These are phyloP conservation scores for Pseudocercospora fuligena DNA, from an alignment of 2,329 filamentous ascomycete genomes.

Conservation along the genomic window DNA sequence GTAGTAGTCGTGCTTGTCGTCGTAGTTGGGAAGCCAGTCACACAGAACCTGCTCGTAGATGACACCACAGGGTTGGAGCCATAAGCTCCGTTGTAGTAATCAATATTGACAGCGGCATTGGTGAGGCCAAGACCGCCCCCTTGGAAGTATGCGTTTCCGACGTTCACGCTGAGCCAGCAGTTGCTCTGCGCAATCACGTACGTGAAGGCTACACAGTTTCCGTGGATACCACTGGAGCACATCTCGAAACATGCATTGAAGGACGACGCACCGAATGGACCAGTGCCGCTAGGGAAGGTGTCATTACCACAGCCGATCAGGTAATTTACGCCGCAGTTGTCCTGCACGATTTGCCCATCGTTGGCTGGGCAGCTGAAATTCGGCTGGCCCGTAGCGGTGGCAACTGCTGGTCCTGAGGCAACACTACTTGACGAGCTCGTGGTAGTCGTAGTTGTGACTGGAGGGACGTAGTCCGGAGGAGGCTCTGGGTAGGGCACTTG, in stretches of 20 bases:
- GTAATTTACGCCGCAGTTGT: constrained; percentile 17
- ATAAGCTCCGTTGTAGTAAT: constrained; percentile 12
- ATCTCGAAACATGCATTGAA: constrained; percentile 13
- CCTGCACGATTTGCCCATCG: constrained; percentile 12
- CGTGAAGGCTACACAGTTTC: not conserved
- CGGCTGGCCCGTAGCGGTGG: constrained; percentile 4
- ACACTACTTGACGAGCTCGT: not conserved
- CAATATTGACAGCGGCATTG: constrained; percentile 10
- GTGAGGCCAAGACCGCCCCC: not conserved
- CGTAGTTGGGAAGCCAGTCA: not conserved
- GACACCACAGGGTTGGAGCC: not conserved
- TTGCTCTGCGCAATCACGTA: not conserved
- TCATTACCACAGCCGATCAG: constrained; percentile 12
- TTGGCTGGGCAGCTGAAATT: constrained; percentile 8
- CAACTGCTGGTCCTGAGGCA: not conserved
- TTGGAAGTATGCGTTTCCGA: constrained; percentile 5
- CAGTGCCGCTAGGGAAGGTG: not conserved
- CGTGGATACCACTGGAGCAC: constrained; percentile 12
- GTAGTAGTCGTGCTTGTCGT: not conserved
- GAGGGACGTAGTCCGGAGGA: constrained; percentile 13
- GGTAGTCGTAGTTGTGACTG: constrained; percentile 6
- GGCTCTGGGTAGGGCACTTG: constrained; percentile 5
- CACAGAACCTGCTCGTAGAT: not conserved
- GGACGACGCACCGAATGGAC: not conserved
- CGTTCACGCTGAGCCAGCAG: constrained; percentile 12